Evolutionary conservation across 441 rosid species (phyloP).

Genomic region (Adansonia rubrostipa): DNA sequence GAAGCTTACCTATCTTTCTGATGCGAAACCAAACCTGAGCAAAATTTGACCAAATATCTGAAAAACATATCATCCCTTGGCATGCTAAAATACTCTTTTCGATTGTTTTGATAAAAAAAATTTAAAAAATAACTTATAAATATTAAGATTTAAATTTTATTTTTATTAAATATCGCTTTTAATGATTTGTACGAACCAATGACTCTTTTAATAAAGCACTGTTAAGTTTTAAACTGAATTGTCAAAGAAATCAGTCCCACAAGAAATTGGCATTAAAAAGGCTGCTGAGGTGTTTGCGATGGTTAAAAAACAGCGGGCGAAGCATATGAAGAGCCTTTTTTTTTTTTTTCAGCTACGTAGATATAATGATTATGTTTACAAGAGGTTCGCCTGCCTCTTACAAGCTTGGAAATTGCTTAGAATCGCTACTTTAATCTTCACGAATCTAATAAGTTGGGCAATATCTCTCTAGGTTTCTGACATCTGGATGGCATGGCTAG

Average conservation of each 20-base stretch:
- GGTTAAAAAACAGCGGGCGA: not conserved
- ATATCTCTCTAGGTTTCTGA: not conserved
- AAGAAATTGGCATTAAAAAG: not conserved
- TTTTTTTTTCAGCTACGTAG: too few species aligned
- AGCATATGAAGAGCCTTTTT: not conserved
- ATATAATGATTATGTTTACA: constrained; percentile 24
- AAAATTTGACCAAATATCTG: not conserved
- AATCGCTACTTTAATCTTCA: constrained; percentile 6
- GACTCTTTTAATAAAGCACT: not conserved
- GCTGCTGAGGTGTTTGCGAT: not conserved
- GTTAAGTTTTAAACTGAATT: too few species aligned
- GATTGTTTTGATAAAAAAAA: too few species aligned
- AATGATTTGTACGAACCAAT: too few species aligned
- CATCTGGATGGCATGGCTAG: not conserved
- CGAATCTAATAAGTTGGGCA: constrained; percentile 1
- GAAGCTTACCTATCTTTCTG: constrained; percentile 18
- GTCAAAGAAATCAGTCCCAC: not conserved
- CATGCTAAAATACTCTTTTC: constrained; percentile 26
- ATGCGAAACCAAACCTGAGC: not conserved
- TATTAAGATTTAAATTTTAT: too few species aligned
- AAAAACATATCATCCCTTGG: constrained; percentile 28
- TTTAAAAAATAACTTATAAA: too few species aligned
- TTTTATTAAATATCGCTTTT: too few species aligned
- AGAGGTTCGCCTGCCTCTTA: constrained; percentile 20
- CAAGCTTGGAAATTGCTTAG: constrained; percentile 21